phyloP scores from a whole-genome alignment of 805 yeast genomes.

The Schizosaccharomyces japonicus region DNA sequence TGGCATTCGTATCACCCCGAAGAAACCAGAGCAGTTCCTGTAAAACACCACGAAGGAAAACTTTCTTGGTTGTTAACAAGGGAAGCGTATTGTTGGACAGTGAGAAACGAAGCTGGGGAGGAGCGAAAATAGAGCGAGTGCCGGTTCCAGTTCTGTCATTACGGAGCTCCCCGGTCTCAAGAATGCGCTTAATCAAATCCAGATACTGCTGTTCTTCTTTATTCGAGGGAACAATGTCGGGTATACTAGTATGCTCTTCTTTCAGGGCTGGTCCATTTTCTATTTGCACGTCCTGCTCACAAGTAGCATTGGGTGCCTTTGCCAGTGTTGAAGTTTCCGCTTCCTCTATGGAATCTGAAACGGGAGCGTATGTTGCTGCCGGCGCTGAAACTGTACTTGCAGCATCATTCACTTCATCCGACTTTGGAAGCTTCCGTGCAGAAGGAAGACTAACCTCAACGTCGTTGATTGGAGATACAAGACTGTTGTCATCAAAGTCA shows the following conservation, averaged over 20 bases:
- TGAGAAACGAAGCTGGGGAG: constrained; percentile 77
- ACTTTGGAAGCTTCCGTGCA: too few species aligned
- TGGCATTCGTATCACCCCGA: constrained; percentile 72
- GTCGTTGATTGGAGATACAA: not conserved
- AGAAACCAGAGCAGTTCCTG: constrained; percentile 86
- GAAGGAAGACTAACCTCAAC: too few species aligned
- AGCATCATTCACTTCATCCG: not conserved
- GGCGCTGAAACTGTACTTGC: not conserved
- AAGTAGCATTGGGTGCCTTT: not conserved
- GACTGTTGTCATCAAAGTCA: not conserved
- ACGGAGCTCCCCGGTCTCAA: constrained; percentile 66
- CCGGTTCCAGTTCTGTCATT: constrained; percentile 98
- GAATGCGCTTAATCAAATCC: constrained; percentile 53
- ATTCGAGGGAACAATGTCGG: not conserved
- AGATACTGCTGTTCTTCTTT: constrained; percentile 32
- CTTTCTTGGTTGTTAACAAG: constrained; percentile 73
- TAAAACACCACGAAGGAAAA: constrained; percentile 69
- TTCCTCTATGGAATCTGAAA: too few species aligned
- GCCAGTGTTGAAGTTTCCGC: not conserved
- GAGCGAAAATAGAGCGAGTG: constrained; percentile 72
- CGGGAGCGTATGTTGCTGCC: not conserved
- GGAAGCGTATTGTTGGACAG: constrained; percentile 57
- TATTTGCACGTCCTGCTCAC: not conserved
- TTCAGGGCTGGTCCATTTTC: too few species aligned
- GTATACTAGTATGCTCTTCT: not conserved